A percentile compares a stretch with the other conserved stretches of the same genome.
phyloP scores from a whole-genome alignment of 768 basidiomycete species.

The Crepidotus variabilis region DNA sequence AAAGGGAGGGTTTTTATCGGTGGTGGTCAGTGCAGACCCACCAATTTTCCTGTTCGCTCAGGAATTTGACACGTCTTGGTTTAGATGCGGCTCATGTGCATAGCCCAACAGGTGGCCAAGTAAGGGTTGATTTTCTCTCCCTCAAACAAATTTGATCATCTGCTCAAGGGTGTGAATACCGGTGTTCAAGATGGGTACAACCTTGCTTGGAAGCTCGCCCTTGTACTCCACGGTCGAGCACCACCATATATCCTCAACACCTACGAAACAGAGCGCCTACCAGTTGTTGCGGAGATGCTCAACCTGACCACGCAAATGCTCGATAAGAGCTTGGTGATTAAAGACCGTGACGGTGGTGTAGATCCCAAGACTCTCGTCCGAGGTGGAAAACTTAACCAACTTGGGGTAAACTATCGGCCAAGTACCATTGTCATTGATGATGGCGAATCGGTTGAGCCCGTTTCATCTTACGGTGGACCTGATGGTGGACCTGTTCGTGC shows the following conservation, averaged over 20 bases:
- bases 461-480: slow-evolving; percentile 23
- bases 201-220: slow-evolving; percentile 30
- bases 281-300: slow-evolving; percentile 34
- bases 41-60: background rate
- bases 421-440: slow-evolving; percentile 46
- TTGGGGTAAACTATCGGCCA: slow-evolving; percentile 52
- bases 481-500: slow-evolving; percentile 25
- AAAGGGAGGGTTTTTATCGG: slow-evolving; percentile 14
- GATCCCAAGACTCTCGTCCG: slow-evolving; percentile 15
- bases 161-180: slow-evolving; percentile 20
- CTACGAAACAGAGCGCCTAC: slow-evolving; percentile 27
- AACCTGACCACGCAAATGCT: slow-evolving; percentile 22
- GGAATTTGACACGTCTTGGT: background rate
- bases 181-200: slow-evolving; percentile 27
- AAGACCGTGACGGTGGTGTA: slow-evolving; percentile 9
- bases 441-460: slow-evolving; percentile 7
- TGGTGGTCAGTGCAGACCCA: slow-evolving; percentile 15
- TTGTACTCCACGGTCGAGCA: slow-evolving; percentile 21
- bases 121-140: background rate
- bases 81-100: slow-evolving; percentile 31
- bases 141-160: background rate
- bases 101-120: slow-evolving; percentile 28
- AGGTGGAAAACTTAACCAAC: slow-evolving; percentile 25
- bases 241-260: slow-evolving; percentile 22
- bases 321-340: slow-evolving; percentile 19